Conservation (phyloP, 2,329 filamentous ascomycete species). For the Biscogniauxia mediterranea region DNA sequence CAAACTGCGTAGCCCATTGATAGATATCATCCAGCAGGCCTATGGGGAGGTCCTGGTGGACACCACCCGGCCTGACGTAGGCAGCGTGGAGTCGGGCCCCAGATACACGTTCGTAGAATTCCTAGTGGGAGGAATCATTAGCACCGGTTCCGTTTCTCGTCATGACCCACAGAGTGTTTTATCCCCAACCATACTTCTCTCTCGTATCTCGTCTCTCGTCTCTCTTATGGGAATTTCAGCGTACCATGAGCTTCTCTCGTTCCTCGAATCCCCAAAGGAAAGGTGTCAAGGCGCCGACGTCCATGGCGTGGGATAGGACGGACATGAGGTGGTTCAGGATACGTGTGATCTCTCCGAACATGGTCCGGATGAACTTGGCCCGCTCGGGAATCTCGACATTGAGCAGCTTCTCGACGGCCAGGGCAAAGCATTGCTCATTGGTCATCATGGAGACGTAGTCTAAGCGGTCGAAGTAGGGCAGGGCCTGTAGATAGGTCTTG, state of each 20-base stretch:
- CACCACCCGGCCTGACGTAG: slow-evolving; percentile 94
- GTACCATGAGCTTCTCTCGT: slow-evolving; percentile 98
- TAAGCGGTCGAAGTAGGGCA: slow-evolving; percentile 97
- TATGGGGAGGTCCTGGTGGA: slow-evolving; percentile 90
- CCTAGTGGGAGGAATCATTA: slow-evolving; percentile 50
- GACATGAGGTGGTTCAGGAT: slow-evolving; percentile 98
- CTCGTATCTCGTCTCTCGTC: background rate
- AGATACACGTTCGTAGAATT: slow-evolving; percentile 99
- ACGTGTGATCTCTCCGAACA: slow-evolving; percentile 95
- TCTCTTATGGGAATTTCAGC: slow-evolving; percentile 2
- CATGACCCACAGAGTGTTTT: too few relatives aligned
- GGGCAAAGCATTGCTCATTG: slow-evolving; percentile 95
- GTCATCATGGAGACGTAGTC: slow-evolving; percentile 99
- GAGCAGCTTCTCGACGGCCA: slow-evolving; percentile 95
- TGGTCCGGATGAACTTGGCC: slow-evolving; percentile 93
- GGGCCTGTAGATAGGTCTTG: slow-evolving; percentile 96
- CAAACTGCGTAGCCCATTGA: slow-evolving; percentile 99
- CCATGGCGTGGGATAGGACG: slow-evolving; percentile 95
- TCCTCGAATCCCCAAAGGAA: slow-evolving; percentile 99
- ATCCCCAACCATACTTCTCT: background rate
- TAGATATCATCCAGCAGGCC: slow-evolving; percentile 98
- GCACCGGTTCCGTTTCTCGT: background rate
- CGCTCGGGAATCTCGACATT: slow-evolving; percentile 94
- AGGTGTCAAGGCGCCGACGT: slow-evolving; percentile 94
- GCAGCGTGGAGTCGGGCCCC: slow-evolving; percentile 96